phyloP scores from a whole-genome alignment of 495 filamentous ascomycete species.

The Xylaria scruposa region DNA sequence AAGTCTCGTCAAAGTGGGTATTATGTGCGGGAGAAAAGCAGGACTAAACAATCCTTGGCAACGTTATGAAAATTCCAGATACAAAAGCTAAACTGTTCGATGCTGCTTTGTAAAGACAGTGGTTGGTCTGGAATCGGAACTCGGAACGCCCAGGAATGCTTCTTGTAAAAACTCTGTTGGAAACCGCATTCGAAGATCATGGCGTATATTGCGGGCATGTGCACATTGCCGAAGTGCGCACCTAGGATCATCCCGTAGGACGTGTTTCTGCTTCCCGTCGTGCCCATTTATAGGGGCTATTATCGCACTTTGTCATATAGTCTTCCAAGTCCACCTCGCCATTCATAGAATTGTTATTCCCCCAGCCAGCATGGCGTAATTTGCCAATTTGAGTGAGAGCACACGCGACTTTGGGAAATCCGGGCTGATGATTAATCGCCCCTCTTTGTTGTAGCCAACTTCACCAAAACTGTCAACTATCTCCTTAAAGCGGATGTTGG shows the following conservation, averaged over 20 bases:
- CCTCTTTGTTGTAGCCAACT: constrained; percentile 58
- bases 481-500: constrained; percentile 62
- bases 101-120: not conserved
- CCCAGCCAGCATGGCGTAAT: constrained; percentile 52
- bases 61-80: constrained; percentile 6
- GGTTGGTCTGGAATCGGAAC: not conserved
- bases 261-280: constrained; percentile 11
- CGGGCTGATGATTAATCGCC: constrained; percentile 53
- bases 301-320: constrained; percentile 2
- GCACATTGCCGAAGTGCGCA: not conserved
- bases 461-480: constrained; percentile 63
- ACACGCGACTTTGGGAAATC: constrained; percentile 54
- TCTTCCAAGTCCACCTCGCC: not conserved
- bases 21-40: constrained; percentile 37
- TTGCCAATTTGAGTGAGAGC: constrained; percentile 54
- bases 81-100: constrained; percentile 18
- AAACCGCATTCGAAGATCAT: not conserved
- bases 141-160: constrained; percentile 10
- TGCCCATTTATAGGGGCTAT: not conserved
- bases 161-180: not conserved
- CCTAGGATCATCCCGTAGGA: not conserved
- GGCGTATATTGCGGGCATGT: not conserved
- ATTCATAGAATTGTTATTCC: constrained; percentile 44
- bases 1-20: constrained; percentile 38
- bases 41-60: constrained; percentile 14